Conservation (phyloP, 306 rosid species). For the Cucumis melo region DNA sequence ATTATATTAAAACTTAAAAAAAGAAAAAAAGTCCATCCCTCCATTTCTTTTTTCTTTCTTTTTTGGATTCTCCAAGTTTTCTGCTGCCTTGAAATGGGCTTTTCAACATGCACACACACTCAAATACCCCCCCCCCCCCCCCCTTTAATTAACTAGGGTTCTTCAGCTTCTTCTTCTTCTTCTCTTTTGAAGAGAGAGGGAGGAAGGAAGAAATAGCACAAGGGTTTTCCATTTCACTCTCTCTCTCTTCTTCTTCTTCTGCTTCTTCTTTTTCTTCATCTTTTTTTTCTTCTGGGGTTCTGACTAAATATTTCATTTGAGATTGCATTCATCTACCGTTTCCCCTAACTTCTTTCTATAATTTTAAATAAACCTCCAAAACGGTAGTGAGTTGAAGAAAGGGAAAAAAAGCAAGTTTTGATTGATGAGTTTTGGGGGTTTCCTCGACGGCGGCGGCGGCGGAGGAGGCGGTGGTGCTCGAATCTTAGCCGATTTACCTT, state of each 20-base stretch:
- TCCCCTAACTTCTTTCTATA: neutral
- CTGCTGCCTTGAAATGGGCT: neutral
- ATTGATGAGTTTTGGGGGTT: slow-evolving; percentile 96
- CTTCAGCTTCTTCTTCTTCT: slow-evolving; percentile 12
- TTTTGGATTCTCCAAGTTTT: slow-evolving; percentile 7
- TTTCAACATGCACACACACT: slow-evolving; percentile 39
- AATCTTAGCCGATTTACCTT: slow-evolving; percentile 51
- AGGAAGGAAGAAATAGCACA: slow-evolving; percentile 25
- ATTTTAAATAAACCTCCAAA: neutral
- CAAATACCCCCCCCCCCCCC: neutral
- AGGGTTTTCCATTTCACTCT: neutral
- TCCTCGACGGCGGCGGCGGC: slow-evolving; percentile 45
- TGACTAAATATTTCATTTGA: neutral
- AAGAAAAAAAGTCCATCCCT: neutral
- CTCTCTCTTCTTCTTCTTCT: slow-evolving; percentile 31
- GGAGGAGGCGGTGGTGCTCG: slow-evolving; percentile 48
- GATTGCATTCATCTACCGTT: neutral
- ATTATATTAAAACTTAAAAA: neutral
- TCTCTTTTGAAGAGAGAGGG: neutral
- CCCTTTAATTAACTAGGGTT: slow-evolving; percentile 49
- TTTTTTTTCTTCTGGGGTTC: neutral
- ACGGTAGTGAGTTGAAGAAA: slow-evolving; percentile 8
- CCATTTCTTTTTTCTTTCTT: neutral
- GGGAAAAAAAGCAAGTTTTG: neutral
- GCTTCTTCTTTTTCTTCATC: neutral